Evolutionary conservation across 2,329 filamentous ascomycete species (phyloP).

Genomic region (Elsinoe fawcettii): DNA sequence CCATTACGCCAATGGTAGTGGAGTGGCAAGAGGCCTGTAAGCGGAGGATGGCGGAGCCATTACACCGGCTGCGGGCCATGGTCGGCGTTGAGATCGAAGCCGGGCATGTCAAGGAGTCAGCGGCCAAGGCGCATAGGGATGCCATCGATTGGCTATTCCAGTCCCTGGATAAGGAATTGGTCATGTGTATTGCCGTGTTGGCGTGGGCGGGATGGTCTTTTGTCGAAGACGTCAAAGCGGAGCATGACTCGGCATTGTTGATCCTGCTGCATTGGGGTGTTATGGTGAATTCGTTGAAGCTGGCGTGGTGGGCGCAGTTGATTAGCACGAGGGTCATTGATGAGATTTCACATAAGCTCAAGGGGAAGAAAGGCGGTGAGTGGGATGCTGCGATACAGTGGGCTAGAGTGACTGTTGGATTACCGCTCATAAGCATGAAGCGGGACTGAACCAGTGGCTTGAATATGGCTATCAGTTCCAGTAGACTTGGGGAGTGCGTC

Average conservation of each 20-base stretch:
- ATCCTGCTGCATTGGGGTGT: conserved; percentile 7
- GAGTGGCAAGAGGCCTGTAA: background rate
- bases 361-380: background rate
- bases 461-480: too few relatives aligned
- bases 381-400: background rate
- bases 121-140: background rate
- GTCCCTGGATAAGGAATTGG: background rate
- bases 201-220: conserved; percentile 10
- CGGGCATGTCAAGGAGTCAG: background rate
- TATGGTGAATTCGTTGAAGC: background rate
- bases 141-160: background rate
- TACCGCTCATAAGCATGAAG: background rate
- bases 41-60: background rate
- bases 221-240: conserved; percentile 2
- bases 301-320: conserved; percentile 5
- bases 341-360: conserved; percentile 2
- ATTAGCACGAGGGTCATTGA: background rate
- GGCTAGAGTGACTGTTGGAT: background rate
- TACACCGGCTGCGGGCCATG: background rate
- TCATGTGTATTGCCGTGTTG: background rate
- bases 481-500: too few relatives aligned
- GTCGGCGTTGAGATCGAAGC: background rate
- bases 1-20: background rate
- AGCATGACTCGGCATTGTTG: background rate
- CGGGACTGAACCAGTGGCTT: background rate